Percentiles rank a stretch among this genome's conserved stretches.
Evolutionary conservation across 176 grass and related monocot genomes (phyloP).

Genomic region (Oryza coarctata): DNA sequence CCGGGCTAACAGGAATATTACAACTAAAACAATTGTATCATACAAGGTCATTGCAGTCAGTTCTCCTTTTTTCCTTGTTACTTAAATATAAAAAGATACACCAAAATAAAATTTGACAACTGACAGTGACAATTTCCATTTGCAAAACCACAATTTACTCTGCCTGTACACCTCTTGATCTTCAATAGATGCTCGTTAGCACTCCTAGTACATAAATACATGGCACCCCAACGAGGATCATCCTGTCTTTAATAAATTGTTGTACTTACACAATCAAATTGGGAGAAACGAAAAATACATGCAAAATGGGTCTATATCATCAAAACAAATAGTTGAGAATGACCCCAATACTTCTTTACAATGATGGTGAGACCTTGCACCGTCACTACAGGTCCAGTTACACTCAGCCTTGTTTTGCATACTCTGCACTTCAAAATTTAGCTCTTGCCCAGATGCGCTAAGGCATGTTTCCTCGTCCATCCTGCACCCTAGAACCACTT

Average conservation of each 20-base stretch:
- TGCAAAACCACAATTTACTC: slow-evolving; percentile 11
- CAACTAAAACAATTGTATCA: neutral
- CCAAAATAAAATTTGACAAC: slow-evolving; percentile 18
- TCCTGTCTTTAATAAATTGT: slow-evolving; percentile 38
- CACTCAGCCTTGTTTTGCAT: slow-evolving; percentile 28
- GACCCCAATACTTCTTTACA: slow-evolving; percentile 45
- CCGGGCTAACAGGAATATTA: neutral
- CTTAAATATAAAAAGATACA: neutral
- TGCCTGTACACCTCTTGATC: neutral
- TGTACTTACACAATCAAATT: slow-evolving; percentile 50
- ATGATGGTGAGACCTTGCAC: slow-evolving; percentile 30
- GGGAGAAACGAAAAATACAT: neutral
- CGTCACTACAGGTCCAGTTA: slow-evolving; percentile 34
- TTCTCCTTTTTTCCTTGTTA: neutral
- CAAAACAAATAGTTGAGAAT: slow-evolving; percentile 42
- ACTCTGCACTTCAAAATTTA: slow-evolving; percentile 29
- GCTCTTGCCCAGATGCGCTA: neutral
- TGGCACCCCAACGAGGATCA: neutral
- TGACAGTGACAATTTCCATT: slow-evolving; percentile 1
- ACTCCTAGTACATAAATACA: slow-evolving; percentile 24
- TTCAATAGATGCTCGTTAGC: slow-evolving; percentile 3
- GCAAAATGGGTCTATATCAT: slow-evolving; percentile 35
- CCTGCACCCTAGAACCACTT: slow-evolving; percentile 21
- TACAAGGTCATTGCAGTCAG: neutral
- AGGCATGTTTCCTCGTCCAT: slow-evolving; percentile 16